Base-by-base conservation (phyloP, 306 rosid species). In the Heteromeles arbutifolia region DNA sequence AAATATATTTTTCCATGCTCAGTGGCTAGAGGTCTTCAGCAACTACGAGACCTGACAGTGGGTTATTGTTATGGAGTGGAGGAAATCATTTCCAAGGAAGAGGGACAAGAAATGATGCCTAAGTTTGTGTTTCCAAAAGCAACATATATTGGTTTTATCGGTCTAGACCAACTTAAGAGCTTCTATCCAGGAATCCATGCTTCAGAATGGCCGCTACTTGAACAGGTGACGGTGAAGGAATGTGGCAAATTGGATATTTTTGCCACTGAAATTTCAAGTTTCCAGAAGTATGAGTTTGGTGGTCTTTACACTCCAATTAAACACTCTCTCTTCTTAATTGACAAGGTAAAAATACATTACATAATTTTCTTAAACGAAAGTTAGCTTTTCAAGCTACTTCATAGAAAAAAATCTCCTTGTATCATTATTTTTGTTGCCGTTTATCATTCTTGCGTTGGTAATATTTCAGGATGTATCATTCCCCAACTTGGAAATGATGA, bases 171-270 rank as follows among this genome's bases (percentile, higher is more conserved):
- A n/a, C 61, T 56, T 6, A 56, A n/a, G 61, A 8, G 61, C 0
- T 56, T 56, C 61, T 56, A 56, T 48, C 77, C 59, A 4, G 68
- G 79, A n/a, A n/a, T 56, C 12, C 56, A 56, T 62, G 50, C 52
- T 50, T 74, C 44, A 10, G 7, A 21, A 11, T 84, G 84, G 65
- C 80, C 81, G 29, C 37, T 29, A 25, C 65, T 84, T 14, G 44
- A 57, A 21, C 0, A 3, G 0, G 1, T 67, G 3, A 0, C 1
- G 4, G 24, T 72, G 18, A 0, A 0, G 5, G 0, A 0, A 1
- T 72, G 76, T 32, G 4, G 10, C 0, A 19, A 37, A 12, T 39
- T 75, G 67, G 63, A 66, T 25, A 34, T 67, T 2, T 70, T 72
- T 24, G 64, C 21, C 11, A 4, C 19, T 0, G 65, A 18, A 6